Conservation (phyloP, 108 stramenopile species). For the Pelagomonas calceolata region DNA sequence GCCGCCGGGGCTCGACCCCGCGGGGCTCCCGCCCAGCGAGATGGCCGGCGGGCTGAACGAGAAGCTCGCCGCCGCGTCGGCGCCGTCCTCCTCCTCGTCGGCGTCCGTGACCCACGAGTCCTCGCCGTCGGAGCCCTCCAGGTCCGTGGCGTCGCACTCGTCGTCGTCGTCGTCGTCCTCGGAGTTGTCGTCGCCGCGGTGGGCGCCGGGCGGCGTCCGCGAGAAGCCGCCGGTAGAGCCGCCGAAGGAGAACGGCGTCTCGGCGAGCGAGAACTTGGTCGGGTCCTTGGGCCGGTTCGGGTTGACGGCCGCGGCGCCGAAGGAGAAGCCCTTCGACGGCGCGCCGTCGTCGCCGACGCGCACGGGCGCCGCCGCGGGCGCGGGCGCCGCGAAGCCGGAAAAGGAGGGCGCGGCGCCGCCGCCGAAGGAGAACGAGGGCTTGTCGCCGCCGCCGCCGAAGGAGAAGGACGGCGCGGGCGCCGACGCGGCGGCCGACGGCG, state of each 20-base stretch:
- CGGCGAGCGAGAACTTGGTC: conserved; percentile 45
- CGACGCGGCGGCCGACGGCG: not conserved
- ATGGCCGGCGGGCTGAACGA: too few species aligned
- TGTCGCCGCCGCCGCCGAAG: not conserved
- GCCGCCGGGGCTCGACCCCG: too few species aligned
- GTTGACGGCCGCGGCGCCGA: not conserved
- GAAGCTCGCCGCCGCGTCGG: too few species aligned
- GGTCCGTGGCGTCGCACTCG: conserved; percentile 31
- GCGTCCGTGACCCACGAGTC: too few species aligned
- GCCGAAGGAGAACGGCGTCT: conserved; percentile 28
- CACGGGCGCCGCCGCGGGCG: not conserved
- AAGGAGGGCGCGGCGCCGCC: not conserved
- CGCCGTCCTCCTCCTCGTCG: too few species aligned
- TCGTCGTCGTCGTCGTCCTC: conserved; percentile 47
- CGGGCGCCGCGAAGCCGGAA: not conserved
- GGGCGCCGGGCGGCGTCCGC: conserved; percentile 48
- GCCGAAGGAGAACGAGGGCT: not conserved
- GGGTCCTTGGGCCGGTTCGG: conserved; percentile 18
- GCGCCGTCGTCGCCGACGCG: not conserved
- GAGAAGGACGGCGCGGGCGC: not conserved
- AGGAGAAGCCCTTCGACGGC: not conserved
- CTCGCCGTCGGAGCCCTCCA: conserved; percentile 48
- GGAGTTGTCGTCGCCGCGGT: conserved; percentile 59
- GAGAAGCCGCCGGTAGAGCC: conserved; percentile 50
- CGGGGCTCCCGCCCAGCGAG: too few species aligned